Evolutionary conservation across 768 basidiomycete species (phyloP).

Genomic region (Psilocybe cubensis): DNA sequence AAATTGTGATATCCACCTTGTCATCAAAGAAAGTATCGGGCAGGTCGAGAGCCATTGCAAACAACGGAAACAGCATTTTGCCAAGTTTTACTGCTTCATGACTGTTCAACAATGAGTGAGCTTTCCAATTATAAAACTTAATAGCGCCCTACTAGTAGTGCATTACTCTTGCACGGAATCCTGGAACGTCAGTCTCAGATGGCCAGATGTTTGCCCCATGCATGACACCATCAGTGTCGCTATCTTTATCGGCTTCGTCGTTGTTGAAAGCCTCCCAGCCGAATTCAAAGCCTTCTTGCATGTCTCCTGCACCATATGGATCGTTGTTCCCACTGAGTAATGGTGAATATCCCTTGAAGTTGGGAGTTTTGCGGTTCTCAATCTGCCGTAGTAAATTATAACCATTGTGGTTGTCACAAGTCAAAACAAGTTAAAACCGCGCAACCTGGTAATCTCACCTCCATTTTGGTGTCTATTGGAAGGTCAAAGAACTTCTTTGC

Average conservation of each 20-base stretch:
- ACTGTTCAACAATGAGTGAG: constrained; percentile 19
- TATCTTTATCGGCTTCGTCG: constrained; percentile 23
- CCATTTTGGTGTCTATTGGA: constrained; percentile 64
- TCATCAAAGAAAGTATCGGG: constrained; percentile 80
- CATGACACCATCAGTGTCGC: constrained; percentile 56
- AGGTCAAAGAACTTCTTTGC: constrained; percentile 72
- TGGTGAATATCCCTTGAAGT: constrained; percentile 80
- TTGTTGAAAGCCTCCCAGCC: constrained; percentile 61
- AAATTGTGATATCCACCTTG: constrained; percentile 50
- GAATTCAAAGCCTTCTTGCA: constrained; percentile 91
- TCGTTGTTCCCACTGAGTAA: constrained; percentile 77
- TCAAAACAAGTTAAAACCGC: background rate
- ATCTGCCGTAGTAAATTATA: constrained; percentile 45
- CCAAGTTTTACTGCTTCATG: constrained; percentile 49
- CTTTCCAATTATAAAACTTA: background rate
- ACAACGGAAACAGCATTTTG: constrained; percentile 76
- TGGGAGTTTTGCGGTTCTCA: constrained; percentile 64
- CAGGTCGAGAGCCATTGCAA: constrained; percentile 80
- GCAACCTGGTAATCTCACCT: constrained; percentile 41
- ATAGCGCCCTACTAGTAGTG: constrained; percentile 62
- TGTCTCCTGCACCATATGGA: constrained; percentile 77
- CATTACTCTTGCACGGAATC: constrained; percentile 62
- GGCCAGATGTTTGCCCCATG: constrained; percentile 84
- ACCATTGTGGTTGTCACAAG: background rate
- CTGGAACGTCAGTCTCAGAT: constrained; percentile 44